Evolutionary conservation across 2,329 filamentous ascomycete species (phyloP).

Genomic region (Xylaria sp.): DNA sequence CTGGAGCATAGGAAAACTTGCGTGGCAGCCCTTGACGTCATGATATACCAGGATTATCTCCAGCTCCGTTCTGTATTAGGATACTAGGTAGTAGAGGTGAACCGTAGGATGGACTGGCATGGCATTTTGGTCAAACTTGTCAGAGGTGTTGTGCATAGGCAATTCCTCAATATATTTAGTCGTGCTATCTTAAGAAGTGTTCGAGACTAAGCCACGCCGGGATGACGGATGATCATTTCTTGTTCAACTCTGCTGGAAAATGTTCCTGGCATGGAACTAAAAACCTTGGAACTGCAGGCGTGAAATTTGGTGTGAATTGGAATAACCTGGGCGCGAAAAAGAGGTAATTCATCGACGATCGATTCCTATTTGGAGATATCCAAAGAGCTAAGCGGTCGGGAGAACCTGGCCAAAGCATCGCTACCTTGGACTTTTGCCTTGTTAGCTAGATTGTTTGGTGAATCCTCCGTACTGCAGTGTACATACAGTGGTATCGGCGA

Average conservation of each 20-base stretch:
- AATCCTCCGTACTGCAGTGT: slow-evolving; percentile 7
- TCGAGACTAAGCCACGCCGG: background rate
- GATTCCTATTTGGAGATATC: background rate
- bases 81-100: background rate
- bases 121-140: background rate
- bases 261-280: slow-evolving; percentile 15
- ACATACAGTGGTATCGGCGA: slow-evolving; percentile 16
- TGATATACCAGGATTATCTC: slow-evolving; percentile 1
- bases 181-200: background rate
- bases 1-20: slow-evolving; percentile 20
- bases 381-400: background rate
- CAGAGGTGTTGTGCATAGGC: background rate
- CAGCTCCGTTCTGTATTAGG: background rate
- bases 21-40: slow-evolving; percentile 26
- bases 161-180: background rate
- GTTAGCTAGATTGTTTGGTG: slow-evolving; percentile 5
- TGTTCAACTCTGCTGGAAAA: slow-evolving; percentile 2
- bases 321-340: slow-evolving; percentile 4
- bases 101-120: background rate
- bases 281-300: slow-evolving; percentile 15
- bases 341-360: slow-evolving; percentile 25
- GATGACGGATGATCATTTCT: slow-evolving; percentile 22
- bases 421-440: slow-evolving; percentile 1
- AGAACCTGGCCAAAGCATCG: slow-evolving; percentile 10
- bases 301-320: slow-evolving; percentile 29